phyloP scores from a whole-genome alignment of 1,284 basidiomycete species.

The Microbotryum saponariae region DNA sequence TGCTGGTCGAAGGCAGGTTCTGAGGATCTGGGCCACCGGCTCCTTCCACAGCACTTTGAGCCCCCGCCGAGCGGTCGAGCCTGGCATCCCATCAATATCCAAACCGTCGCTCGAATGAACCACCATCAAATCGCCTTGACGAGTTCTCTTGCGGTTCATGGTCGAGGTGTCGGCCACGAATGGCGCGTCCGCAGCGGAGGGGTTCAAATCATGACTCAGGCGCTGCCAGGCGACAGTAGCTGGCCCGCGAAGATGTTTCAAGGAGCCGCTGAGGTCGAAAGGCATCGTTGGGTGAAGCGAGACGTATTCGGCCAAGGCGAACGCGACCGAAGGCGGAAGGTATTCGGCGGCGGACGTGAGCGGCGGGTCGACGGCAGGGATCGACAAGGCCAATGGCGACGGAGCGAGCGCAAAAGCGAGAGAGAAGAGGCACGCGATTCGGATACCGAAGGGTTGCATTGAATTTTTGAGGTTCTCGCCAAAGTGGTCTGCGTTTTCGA shows the following conservation, averaged over 20 bases:
- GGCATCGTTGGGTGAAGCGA: slow-evolving; percentile 1
- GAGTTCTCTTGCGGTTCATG: slow-evolving; percentile 11
- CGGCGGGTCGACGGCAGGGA: not conserved
- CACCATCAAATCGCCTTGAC: not conserved
- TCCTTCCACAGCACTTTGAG: slow-evolving; percentile 9
- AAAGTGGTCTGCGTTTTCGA: not conserved
- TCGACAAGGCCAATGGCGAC: not conserved
- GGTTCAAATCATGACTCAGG: slow-evolving; percentile 12
- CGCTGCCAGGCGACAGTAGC: slow-evolving; percentile 1
- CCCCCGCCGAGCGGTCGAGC: not conserved
- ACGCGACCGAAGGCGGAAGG: slow-evolving; percentile 2
- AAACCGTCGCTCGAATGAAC: slow-evolving; percentile 15
- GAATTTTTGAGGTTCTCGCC: not conserved
- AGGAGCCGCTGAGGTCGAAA: not conserved
- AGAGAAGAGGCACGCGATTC: slow-evolving; percentile 2
- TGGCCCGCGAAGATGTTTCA: not conserved
- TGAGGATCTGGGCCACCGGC: slow-evolving; percentile 7
- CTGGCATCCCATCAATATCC: slow-evolving; percentile 11
- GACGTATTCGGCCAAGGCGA: slow-evolving; percentile 4
- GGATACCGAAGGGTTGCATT: not conserved
- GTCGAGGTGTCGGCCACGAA: not conserved
- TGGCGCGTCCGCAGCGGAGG: not conserved
- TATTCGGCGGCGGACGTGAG: slow-evolving; percentile 3
- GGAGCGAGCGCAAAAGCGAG: slow-evolving; percentile 2
- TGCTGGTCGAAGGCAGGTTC: not conserved